phyloP scores from a whole-genome alignment of 768 basidiomycete genomes.

The Panellus pusillus region DNA sequence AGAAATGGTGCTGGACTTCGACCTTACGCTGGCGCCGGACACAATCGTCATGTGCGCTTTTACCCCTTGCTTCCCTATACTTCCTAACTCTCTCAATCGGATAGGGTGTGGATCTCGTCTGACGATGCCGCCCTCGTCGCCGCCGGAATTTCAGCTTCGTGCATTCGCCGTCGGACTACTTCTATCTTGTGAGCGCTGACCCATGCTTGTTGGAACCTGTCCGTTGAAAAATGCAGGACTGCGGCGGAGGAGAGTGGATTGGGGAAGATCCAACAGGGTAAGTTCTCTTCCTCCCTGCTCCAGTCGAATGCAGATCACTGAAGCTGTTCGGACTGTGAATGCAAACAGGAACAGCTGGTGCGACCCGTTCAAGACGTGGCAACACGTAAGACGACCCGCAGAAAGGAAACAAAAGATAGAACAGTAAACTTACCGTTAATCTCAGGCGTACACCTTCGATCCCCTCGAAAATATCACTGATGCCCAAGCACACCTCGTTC shows the following conservation, averaged over 20 bases:
- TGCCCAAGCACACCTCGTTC: conserved; percentile 52
- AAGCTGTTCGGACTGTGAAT: not conserved
- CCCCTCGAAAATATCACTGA: conserved; percentile 57
- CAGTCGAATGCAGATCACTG: too few species aligned
- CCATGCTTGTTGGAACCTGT: not conserved
- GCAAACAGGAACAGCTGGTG: conserved; percentile 62
- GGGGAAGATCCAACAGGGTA: conserved; percentile 48
- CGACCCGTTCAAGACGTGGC: conserved; percentile 81
- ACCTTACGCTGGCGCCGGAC: conserved; percentile 47
- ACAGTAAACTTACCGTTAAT: not conserved
- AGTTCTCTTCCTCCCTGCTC: conserved; percentile 7
- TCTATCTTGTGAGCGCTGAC: conserved; percentile 58
- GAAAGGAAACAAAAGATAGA: not conserved
- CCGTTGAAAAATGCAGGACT: conserved; percentile 43
- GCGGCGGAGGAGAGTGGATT: conserved; percentile 72
- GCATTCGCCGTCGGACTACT: conserved; percentile 72
- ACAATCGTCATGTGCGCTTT: conserved; percentile 56
- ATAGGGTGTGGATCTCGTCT: conserved; percentile 74
- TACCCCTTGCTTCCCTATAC: not conserved
- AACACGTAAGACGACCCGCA: conserved; percentile 43
- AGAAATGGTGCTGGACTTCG: conserved; percentile 66
- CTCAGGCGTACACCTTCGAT: conserved; percentile 65
- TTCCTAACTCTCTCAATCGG: conserved; percentile 1
- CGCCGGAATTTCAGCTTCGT: conserved; percentile 61
- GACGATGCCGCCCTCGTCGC: conserved; percentile 58